Conservation (phyloP, 2,329 filamentous ascomycete species). For the Paracamarosporium sp. region DNA sequence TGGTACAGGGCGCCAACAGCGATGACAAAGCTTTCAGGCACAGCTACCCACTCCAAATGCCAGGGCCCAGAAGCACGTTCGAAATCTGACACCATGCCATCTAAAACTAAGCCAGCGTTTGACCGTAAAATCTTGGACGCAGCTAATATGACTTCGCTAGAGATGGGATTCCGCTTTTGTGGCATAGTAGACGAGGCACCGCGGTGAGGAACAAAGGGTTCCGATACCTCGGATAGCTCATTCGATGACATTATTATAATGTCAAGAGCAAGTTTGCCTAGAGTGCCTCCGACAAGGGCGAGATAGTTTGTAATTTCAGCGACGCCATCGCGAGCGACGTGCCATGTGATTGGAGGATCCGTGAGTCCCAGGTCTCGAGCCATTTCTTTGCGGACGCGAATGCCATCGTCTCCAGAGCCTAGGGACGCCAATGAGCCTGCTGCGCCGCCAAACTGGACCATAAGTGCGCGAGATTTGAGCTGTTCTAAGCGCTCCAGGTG, state of each 20-base stretch:
- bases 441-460: conserved; percentile 65
- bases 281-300: conserved; percentile 59
- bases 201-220: conserved; percentile 53
- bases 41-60: conserved; percentile 65
- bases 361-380: conserved; percentile 56
- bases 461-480: conserved; percentile 53
- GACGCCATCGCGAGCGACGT: conserved; percentile 61
- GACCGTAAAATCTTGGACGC: conserved; percentile 61
- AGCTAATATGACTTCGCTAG: conserved; percentile 63
- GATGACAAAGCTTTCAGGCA: conserved; percentile 62
- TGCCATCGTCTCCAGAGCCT: conserved; percentile 55
- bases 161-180: conserved; percentile 64
- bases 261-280: conserved; percentile 64
- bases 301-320: conserved; percentile 63
- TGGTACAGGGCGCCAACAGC: conserved; percentile 61
- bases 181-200: conserved; percentile 46
- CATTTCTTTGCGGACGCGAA: conserved; percentile 58
- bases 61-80: conserved; percentile 65
- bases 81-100: conserved; percentile 65
- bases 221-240: conserved; percentile 61
- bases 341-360: conserved; percentile 64
- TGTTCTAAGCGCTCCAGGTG: conserved; percentile 58
- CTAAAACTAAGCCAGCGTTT: conserved; percentile 60
- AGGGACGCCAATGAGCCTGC: conserved; percentile 63
- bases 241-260: conserved; percentile 66